Conservation (phyloP, 2,329 filamentous ascomycete genomes). For the Xylariaceae sp. region DNA sequence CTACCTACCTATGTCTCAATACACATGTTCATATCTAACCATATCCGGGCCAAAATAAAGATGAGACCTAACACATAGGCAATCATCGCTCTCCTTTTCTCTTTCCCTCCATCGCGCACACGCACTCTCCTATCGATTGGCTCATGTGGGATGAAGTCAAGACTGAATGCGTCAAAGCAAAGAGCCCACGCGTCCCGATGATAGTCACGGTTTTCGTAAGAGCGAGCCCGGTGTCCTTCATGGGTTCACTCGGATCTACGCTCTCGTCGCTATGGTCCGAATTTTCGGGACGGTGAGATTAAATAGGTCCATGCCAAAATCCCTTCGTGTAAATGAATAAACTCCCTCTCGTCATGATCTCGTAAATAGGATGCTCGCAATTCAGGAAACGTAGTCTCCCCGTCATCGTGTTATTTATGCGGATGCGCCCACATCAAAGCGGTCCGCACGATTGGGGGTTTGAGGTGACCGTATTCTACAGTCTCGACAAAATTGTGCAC, state of each 20-base stretch:
- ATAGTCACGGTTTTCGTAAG: not conserved
- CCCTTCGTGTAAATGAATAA: not conserved
- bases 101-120: not conserved
- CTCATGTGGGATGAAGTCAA: not conserved
- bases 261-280: too few relatives aligned
- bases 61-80: not conserved
- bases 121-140: not conserved
- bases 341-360: not conserved
- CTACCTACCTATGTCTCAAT: too few relatives aligned
- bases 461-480: conserved; percentile 8
- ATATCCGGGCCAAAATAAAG: not conserved
- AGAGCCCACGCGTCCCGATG: not conserved
- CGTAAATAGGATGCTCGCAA: not conserved
- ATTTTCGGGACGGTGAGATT: not conserved
- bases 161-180: not conserved
- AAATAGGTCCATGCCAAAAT: not conserved
- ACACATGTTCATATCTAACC: not conserved
- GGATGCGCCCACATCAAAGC: not conserved
- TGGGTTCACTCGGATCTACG: not conserved
- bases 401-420: not conserved
- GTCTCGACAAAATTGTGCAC: conserved; percentile 1
- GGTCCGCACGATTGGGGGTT: not conserved
- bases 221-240: not conserved
- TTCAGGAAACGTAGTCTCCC: too few relatives aligned
- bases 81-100: too few relatives aligned